Conservation (phyloP, 78 protist species). For the Isochrysis galbana region DNA sequence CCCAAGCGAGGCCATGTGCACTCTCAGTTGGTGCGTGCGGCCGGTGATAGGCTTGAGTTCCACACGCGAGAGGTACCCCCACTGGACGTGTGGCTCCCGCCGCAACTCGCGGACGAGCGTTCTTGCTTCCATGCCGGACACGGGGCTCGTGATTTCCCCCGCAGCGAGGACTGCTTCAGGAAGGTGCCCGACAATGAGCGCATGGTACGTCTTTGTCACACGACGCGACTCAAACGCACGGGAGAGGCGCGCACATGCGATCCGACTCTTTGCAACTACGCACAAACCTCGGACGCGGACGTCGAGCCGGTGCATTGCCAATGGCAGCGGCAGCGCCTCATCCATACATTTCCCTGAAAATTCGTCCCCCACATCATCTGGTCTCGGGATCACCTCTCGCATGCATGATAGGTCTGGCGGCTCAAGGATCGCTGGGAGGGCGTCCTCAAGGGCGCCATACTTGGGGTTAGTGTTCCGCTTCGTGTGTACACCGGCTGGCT, state of each 20-base stretch:
- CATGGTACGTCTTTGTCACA: neutral
- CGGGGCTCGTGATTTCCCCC: neutral
- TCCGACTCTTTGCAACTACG: neutral
- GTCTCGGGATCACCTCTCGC: neutral
- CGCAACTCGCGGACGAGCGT: neutral
- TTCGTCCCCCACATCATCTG: neutral
- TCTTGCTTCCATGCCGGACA: neutral
- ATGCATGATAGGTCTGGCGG: neutral
- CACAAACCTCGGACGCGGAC: neutral
- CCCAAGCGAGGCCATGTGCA: constrained; percentile 12
- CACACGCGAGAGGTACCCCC: neutral
- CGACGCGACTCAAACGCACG: neutral
- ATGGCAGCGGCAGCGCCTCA: neutral
- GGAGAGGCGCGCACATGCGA: neutral
- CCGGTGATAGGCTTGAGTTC: constrained; percentile 29
- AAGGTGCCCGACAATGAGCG: neutral
- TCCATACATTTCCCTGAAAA: neutral
- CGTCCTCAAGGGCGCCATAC: neutral
- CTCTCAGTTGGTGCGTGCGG: constrained; percentile 43
- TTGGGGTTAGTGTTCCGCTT: neutral
- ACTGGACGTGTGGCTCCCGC: neutral
- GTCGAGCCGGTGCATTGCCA: constrained; percentile 21
- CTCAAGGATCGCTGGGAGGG: neutral
- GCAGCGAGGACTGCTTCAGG: neutral
- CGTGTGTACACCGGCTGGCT: constrained; percentile 8